Conservation (phyloP, 164 flowering plant genomes). For the Nymphaea colorata region DNA sequence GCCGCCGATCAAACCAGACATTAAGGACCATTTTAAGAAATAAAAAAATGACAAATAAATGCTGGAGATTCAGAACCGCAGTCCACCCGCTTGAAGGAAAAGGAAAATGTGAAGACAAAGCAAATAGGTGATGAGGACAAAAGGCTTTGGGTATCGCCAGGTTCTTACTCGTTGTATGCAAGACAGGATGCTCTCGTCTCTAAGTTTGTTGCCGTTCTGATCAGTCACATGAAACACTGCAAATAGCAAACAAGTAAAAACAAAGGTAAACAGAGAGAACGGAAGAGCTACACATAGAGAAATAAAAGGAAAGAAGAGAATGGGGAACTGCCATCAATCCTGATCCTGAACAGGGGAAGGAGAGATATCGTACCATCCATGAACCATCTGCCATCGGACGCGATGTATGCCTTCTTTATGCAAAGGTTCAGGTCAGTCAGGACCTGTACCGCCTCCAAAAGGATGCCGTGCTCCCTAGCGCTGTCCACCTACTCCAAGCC, state of each 20-base stretch:
- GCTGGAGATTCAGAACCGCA: no score
- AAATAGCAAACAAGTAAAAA: background rate
- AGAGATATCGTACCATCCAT: slow-evolving; percentile 65
- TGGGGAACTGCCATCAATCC: background rate
- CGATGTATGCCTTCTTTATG: slow-evolving; percentile 76
- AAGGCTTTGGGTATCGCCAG: no score
- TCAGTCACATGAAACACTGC: slow-evolving; percentile 95
- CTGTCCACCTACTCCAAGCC: slow-evolving; percentile 17
- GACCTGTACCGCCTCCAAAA: slow-evolving; percentile 75
- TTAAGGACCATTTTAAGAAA: background rate
- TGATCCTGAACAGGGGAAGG: background rate
- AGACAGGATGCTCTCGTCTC: slow-evolving; percentile 61
- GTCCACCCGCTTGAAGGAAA: no score
- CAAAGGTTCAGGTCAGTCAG: slow-evolving; percentile 69
- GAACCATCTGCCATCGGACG: slow-evolving; percentile 93
- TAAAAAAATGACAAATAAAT: background rate
- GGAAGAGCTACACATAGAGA: background rate
- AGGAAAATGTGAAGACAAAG: no score
- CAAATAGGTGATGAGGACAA: no score
- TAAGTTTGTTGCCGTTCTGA: slow-evolving; percentile 63
- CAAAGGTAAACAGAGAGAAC: background rate
- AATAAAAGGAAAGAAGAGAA: background rate
- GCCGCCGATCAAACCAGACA: background rate
- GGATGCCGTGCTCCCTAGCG: slow-evolving; percentile 40
- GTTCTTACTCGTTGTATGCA: slow-evolving; percentile 65